phyloP scores from a whole-genome alignment of 768 basidiomycete species.

The Calocera viscosa region DNA sequence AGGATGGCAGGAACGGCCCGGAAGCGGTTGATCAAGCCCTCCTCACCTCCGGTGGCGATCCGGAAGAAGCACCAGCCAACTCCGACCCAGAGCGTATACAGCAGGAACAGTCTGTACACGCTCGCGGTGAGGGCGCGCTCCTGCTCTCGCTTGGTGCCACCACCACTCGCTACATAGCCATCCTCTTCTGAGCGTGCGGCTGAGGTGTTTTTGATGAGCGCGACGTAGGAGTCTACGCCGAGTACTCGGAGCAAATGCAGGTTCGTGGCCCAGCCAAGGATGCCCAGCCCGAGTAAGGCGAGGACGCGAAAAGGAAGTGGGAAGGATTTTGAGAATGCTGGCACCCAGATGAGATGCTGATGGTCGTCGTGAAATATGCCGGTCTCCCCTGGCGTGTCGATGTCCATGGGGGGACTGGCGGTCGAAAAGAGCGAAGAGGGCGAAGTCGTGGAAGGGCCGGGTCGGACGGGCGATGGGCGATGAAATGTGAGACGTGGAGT shows the following conservation, averaged over 20 bases:
- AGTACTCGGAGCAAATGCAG: slow-evolving; percentile 66
- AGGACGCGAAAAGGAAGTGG: slow-evolving; percentile 91
- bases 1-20: slow-evolving; percentile 66
- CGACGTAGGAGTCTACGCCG: slow-evolving; percentile 58
- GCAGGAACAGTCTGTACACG: slow-evolving; percentile 53
- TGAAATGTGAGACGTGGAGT: background rate
- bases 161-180: slow-evolving; percentile 3
- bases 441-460: background rate
- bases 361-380: background rate
- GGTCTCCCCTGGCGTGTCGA: slow-evolving; percentile 9
- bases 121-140: slow-evolving; percentile 1
- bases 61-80: slow-evolving; percentile 60
- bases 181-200: slow-evolving; percentile 16
- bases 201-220: slow-evolving; percentile 40
- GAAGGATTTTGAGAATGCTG: slow-evolving; percentile 27
- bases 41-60: slow-evolving; percentile 43
- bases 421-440: background rate
- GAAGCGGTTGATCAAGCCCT: slow-evolving; percentile 53
- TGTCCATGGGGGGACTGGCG: slow-evolving; percentile 12
- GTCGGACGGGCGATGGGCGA: background rate
- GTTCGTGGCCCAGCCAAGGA: slow-evolving; percentile 87
- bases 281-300: slow-evolving; percentile 60
- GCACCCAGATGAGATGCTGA: slow-evolving; percentile 4
- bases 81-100: slow-evolving; percentile 50
- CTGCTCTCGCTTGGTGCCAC: background rate